phyloP scores from a whole-genome alignment of 1,284 basidiomycete genomes.

The Tilletia setariae region DNA sequence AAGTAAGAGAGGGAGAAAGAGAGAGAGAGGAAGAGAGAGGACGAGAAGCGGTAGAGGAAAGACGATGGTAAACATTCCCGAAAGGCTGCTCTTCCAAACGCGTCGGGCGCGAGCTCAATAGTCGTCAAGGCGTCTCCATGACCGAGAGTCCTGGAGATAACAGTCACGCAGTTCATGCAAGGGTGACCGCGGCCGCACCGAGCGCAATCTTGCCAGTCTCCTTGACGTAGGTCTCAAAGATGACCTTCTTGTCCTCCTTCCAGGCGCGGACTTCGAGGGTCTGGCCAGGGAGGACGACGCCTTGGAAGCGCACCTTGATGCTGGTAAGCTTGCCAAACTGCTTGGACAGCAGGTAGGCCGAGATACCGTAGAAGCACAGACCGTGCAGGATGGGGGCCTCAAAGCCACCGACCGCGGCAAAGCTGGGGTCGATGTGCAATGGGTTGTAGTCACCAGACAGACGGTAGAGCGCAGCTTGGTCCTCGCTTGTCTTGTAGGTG shows the following conservation, averaged over 20 bases:
- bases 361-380: conserved; percentile 87
- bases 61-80: no score
- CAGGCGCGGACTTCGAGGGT: conserved; percentile 43
- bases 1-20: no score
- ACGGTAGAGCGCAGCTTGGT: conserved; percentile 70
- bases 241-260: conserved; percentile 65
- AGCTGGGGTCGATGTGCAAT: conserved; percentile 87
- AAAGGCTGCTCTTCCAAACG: no score
- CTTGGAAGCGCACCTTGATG: conserved; percentile 92
- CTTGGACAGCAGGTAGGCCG: conserved; percentile 88
- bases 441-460: conserved; percentile 66
- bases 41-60: no score
- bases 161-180: conserved; percentile 51
- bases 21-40: no score
- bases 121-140: no score
- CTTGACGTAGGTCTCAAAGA: conserved; percentile 80
- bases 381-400: conserved; percentile 73
- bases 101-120: no score
- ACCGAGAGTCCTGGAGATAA: background rate
- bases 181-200: conserved; percentile 71
- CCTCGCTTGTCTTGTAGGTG: conserved; percentile 44
- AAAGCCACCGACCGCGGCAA: conserved; percentile 91
- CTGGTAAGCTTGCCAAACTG: conserved; percentile 81
- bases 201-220: conserved; percentile 70
- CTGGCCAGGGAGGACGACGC: conserved; percentile 60